A percentile compares a stretch with the other conserved stretches of the same genome.
These are phyloP conservation scores for Allomyces arbusculus DNA, from an alignment of 192 early-diverging fungal genomes.

Conservation along the genomic window DNA sequence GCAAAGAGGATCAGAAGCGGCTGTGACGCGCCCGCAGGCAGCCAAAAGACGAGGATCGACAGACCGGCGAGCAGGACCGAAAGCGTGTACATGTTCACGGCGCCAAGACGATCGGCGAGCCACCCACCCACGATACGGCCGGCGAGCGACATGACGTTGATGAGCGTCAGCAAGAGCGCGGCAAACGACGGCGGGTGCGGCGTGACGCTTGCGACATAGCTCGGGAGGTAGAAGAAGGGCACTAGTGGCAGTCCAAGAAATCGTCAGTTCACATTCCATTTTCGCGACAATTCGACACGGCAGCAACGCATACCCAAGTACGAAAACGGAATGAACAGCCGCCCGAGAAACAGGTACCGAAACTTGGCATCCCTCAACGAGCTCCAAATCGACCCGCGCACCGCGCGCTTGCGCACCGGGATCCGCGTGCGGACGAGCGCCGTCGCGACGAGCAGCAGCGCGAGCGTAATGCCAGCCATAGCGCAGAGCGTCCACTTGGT, in stretches of 20 bases:
- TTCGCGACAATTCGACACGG: no score
- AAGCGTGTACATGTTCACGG: conserved; percentile 12
- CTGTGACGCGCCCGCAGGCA: conserved; percentile 13
- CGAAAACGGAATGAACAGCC: conserved; percentile 14
- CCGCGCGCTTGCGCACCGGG: conserved; percentile 5
- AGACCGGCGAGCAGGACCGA: conserved; percentile 6
- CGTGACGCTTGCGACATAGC: conserved; percentile 5
- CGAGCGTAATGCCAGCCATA: conserved; percentile 29
- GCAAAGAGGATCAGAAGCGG: conserved; percentile 16
- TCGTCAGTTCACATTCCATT: no score
- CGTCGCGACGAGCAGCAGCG: conserved; percentile 18
- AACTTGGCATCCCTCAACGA: conserved; percentile 18
- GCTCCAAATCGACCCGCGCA: conserved; percentile 8
- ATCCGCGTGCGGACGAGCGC: conserved; percentile 11
- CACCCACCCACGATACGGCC: conserved; percentile 7
- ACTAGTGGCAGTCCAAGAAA: no score
- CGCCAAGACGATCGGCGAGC: conserved; percentile 13
- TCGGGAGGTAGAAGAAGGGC: conserved; percentile 23
- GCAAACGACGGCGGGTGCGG: conserved; percentile 2
- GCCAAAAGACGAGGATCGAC: conserved; percentile 19
- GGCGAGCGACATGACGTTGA: conserved; percentile 9
- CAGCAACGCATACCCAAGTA: conserved; percentile 15
- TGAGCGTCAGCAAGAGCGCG: conserved; percentile 22
- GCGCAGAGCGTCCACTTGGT: conserved; percentile 44
- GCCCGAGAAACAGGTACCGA: conserved; percentile 11